A percentile compares a stretch with the other conserved stretches of the same genome.
Conservation (phyloP, 2,329 filamentous ascomycete species). For the Nigrograna mackinnonii region DNA sequence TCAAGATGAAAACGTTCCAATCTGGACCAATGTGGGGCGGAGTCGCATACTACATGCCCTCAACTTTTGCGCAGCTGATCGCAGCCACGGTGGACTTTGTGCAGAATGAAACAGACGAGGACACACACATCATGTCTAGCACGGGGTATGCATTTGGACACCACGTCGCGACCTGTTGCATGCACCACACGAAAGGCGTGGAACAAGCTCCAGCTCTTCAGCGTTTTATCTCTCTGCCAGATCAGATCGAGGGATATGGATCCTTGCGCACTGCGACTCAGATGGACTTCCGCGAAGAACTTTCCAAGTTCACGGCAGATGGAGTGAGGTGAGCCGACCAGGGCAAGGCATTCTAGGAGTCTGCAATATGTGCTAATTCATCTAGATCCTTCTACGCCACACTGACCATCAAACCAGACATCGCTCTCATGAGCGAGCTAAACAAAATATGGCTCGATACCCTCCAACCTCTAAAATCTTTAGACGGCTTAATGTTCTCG, state of each 20-base stretch:
- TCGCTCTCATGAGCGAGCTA: background rate
- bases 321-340: no score
- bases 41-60: no score
- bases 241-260: no score
- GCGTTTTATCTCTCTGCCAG: no score
- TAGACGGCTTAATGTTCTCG: background rate
- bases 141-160: background rate
- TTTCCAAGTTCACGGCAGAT: no score
- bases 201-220: no score
- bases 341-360: no score
- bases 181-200: background rate
- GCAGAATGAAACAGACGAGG: background rate
- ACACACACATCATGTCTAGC: background rate
- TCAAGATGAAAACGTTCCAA: constrained; percentile 4
- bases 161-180: background rate
- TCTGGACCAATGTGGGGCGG: constrained; percentile 3
- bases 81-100: background rate
- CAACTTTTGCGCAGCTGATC: no score
- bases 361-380: no score
- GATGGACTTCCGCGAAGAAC: no score
- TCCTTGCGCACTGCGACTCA: no score
- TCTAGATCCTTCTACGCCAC: background rate
- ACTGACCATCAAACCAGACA: background rate
- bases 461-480: background rate
- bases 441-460: background rate